Evolutionary conservation across 2,329 filamentous ascomycete genomes (phyloP).

Genomic region (Aspergillus piperis): DNA sequence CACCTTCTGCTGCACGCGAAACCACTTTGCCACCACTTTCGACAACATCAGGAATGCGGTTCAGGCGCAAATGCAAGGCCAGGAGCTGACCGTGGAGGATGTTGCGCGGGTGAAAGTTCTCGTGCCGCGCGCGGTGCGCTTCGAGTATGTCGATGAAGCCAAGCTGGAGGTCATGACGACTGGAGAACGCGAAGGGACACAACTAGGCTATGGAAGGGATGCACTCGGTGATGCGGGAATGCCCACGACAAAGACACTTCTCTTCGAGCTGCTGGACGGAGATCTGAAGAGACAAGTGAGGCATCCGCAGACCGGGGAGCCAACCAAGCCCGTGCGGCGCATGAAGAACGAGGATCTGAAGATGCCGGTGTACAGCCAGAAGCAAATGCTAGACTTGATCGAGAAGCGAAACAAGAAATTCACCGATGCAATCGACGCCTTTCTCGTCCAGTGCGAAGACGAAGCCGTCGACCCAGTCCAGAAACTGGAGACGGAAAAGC

Average conservation of each 20-base stretch:
- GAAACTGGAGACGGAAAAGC: conserved; percentile 60
- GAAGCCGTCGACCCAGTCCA: conserved; percentile 65
- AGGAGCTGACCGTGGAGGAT: conserved; percentile 70
- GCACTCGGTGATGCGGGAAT: conserved; percentile 49
- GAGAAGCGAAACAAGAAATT: conserved; percentile 89
- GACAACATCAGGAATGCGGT: conserved; percentile 84
- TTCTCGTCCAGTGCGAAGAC: conserved; percentile 72
- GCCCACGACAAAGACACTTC: conserved; percentile 61
- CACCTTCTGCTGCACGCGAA: conserved; percentile 91
- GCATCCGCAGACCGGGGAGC: conserved; percentile 71
- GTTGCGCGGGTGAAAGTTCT: conserved; percentile 79
- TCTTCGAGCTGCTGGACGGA: conserved; percentile 91
- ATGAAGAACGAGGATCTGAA: conserved; percentile 77
- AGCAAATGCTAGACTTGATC: conserved; percentile 85
- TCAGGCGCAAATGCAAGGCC: conserved; percentile 72
- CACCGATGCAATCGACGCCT: conserved; percentile 70
- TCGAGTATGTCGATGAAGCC: conserved; percentile 82
- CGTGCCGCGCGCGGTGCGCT: conserved; percentile 75
- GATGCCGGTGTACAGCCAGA: conserved; percentile 90
- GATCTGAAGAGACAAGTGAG: conserved; percentile 81
- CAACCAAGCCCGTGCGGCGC: conserved; percentile 66
- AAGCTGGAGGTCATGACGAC: conserved; percentile 78
- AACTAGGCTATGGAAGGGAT: conserved; percentile 59
- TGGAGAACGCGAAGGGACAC: conserved; percentile 53
- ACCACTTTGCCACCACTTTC: conserved; percentile 88